Base-by-base conservation (phyloP, 768 basidiomycete genomes). In the Lactarius deliciosus region DNA sequence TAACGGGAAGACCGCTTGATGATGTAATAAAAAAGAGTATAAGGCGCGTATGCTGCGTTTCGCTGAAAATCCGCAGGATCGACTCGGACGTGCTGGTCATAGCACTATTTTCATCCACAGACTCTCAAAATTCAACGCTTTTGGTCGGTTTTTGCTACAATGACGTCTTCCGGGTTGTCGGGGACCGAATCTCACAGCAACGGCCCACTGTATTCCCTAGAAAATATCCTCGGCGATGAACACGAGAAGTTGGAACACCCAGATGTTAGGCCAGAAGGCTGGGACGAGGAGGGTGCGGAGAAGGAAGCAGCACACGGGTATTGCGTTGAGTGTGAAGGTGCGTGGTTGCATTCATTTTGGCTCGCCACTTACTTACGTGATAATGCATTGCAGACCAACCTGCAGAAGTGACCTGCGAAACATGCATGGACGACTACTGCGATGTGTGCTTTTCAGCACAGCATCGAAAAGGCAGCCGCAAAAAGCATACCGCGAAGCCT, bases 301-400 rank as follows among this genome's bases (percentile, higher is more conserved):
- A 80, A 76, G 47, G 79, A 81, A 10, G 77, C 80, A 16, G 75
- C 78, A 13, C 86, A 90, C 61, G 91, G 90, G 0, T 89, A 81
- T 72, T 94, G 92, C 69, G 75, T 93, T 61, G 92, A 94, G 76
- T 94, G 92, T 74, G 92, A 94, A 85, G 92, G 92, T 92, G 67
- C 72, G 77, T 72, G 15, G 30, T n/a, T 18, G 15, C 15, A 11
- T 25, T 11, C 56, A n/a, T 16, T 5, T 38, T 56, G 38, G 18
- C 40, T 25, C 16, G 38, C 57, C 20, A 58, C 34, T 15, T 57
- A 57, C 34, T 40, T 50, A 63, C 32, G 38, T 57, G 53, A 45
- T 59, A 50, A 63, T 61, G 40, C 56, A 20, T 41, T 36, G 53
- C 65, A 94, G 92, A 94, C 79, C 92, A 94, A 74, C 91, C 92